Percentiles rank a stretch among this genome's conserved stretches.
Evolutionary conservation across 2,329 filamentous ascomycete species (phyloP).

Genomic region (Hypoxylon sp.): DNA sequence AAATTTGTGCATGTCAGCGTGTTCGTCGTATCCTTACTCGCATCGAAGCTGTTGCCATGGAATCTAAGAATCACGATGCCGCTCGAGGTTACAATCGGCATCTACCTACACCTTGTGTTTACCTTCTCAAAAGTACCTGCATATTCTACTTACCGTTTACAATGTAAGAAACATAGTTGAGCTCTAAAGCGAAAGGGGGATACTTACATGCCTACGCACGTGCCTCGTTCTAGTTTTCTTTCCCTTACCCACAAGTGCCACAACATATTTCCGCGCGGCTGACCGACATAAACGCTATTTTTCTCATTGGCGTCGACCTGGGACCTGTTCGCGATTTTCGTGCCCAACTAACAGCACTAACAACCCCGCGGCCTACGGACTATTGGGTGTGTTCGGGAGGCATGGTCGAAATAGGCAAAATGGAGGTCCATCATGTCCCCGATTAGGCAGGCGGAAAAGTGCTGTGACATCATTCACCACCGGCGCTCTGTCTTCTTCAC

Average conservation of each 20-base stretch:
- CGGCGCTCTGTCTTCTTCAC: constrained; percentile 17
- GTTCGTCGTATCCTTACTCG: constrained; percentile 20
- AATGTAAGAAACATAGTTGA: neutral
- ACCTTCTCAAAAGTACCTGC: neutral
- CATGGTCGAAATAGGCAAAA: constrained; percentile 30
- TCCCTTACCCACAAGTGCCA: constrained; percentile 1
- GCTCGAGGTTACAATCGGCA: constrained; percentile 1
- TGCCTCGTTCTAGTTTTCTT: neutral
- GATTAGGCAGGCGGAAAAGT: constrained; percentile 35
- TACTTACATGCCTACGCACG: constrained; percentile 1
- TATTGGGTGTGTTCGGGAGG: constrained; percentile 32
- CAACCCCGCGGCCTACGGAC: constrained; percentile 18
- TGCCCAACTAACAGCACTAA: constrained; percentile 18
- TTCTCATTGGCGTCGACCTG: constrained; percentile 7
- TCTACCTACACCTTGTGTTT: neutral
- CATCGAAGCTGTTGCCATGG: constrained; percentile 15
- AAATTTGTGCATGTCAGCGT: constrained; percentile 18
- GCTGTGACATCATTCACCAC: constrained; percentile 33
- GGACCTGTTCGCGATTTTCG: constrained; percentile 18
- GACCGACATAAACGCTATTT: constrained; percentile 4
- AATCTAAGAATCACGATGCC: constrained; percentile 16
- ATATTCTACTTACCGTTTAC: neutral
- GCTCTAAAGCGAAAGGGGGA: neutral
- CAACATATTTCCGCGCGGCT: constrained; percentile 2
- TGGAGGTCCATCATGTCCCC: constrained; percentile 19